A percentile compares a stretch with the other conserved stretches of the same genome.
These are phyloP conservation scores for Russula sp. DNA, from an alignment of 768 basidiomycete species.

Conservation along the genomic window DNA sequence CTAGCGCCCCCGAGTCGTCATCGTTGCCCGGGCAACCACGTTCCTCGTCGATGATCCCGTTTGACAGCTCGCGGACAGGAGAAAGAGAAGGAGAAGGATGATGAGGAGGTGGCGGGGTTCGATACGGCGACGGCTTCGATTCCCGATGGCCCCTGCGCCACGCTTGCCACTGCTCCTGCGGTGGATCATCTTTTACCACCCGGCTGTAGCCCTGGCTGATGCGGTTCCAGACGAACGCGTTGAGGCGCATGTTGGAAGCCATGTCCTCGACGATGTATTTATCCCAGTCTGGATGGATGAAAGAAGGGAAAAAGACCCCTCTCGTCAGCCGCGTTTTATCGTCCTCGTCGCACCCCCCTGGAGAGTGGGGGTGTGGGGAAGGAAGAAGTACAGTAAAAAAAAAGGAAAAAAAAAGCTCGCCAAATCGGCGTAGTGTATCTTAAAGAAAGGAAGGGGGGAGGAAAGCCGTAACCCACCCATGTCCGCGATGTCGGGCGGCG, in stretches of 20 bases:
- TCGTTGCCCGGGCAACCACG: neutral
- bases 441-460: neutral
- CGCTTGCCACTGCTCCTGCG: constrained; percentile 2
- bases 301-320: no score
- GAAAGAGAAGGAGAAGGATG: neutral
- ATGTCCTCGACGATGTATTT: neutral
- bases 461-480: constrained; percentile 6
- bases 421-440: no score
- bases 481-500: constrained; percentile 1
- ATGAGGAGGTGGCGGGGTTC: neutral
- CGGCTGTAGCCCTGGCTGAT: constrained; percentile 18
- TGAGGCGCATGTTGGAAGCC: neutral
- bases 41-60: neutral
- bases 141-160: constrained; percentile 8
- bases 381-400: no score
- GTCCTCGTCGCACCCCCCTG: no score
- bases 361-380: no score
- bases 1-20: neutral
- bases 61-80: neutral
- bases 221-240: constrained; percentile 15
- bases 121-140: neutral
- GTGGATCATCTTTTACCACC: constrained; percentile 4
- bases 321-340: neutral
- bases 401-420: neutral
- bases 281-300: constrained; percentile 7